Conservation (phyloP, 495 filamentous ascomycete species). For the Podospora pseudocomata region DNA sequence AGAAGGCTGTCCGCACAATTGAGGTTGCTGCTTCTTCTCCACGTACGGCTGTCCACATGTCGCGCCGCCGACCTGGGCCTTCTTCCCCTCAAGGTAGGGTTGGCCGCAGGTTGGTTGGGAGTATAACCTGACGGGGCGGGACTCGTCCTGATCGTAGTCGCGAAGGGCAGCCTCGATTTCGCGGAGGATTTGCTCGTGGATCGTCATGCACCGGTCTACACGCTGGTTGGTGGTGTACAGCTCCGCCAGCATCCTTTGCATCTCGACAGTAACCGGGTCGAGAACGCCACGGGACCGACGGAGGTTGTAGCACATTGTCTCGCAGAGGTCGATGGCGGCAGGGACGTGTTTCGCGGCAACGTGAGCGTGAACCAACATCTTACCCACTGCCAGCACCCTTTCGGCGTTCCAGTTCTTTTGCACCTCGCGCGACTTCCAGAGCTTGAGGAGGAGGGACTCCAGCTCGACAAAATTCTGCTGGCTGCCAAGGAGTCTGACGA, state of each 20-base stretch:
- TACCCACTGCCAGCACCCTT: constrained; percentile 54
- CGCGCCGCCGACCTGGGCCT: background rate
- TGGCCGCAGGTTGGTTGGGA: background rate
- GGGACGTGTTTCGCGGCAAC: constrained; percentile 44
- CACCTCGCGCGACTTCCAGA: constrained; percentile 59
- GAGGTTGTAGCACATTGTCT: constrained; percentile 62
- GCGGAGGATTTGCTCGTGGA: constrained; percentile 55
- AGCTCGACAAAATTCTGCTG: constrained; percentile 58
- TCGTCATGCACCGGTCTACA: constrained; percentile 47
- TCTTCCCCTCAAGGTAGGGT: background rate
- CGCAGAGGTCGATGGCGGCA: constrained; percentile 52
- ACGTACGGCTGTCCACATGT: background rate
- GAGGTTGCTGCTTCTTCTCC: background rate
- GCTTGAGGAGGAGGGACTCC: constrained; percentile 53
- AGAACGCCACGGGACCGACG: constrained; percentile 55
- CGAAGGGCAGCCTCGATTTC: constrained; percentile 29
- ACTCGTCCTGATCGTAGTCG: constrained; percentile 12
- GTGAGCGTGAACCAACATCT: constrained; percentile 55
- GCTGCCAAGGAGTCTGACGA: constrained; percentile 55
- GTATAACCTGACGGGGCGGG: background rate
- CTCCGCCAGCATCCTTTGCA: constrained; percentile 53
- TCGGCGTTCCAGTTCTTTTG: constrained; percentile 55
- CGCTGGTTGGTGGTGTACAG: constrained; percentile 51
- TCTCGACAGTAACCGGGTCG: constrained; percentile 52
- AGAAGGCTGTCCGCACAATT: background rate